These are phyloP conservation scores for Peniophora sp. DNA, from an alignment of 1,284 basidiomycete genomes.

Conservation along the genomic window DNA sequence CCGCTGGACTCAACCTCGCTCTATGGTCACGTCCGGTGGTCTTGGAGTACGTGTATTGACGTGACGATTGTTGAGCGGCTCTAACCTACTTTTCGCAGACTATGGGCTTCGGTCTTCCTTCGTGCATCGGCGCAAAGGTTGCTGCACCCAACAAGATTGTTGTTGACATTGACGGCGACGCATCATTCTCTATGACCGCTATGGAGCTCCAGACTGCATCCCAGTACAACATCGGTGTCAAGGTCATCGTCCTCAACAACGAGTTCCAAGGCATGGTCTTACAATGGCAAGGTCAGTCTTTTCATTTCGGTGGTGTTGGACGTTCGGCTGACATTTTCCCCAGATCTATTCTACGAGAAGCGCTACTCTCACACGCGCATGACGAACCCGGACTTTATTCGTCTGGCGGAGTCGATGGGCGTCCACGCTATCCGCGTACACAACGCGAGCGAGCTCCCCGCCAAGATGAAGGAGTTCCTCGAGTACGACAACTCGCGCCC, in stretches of 20 bases:
- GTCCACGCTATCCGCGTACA: slow-evolving; percentile 84
- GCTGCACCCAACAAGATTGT: slow-evolving; percentile 92
- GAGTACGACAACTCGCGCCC: slow-evolving; percentile 88
- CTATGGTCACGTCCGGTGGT: slow-evolving; percentile 95
- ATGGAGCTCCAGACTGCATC: slow-evolving; percentile 97
- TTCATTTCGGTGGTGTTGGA: background rate
- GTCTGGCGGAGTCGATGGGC: slow-evolving; percentile 84
- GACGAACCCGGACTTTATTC: slow-evolving; percentile 92
- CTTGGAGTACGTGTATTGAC: slow-evolving; percentile 62
- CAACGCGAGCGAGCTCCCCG: slow-evolving; percentile 70
- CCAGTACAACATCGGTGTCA: slow-evolving; percentile 90
- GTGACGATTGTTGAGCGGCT: slow-evolving; percentile 3
- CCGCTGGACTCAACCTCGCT: slow-evolving; percentile 82
- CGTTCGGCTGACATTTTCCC: slow-evolving; percentile 3
- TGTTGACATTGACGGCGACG: slow-evolving; percentile 95
- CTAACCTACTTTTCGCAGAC: slow-evolving; percentile 42
- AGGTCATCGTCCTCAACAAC: slow-evolving; percentile 87
- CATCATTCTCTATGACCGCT: slow-evolving; percentile 97
- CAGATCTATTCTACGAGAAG: slow-evolving; percentile 91
- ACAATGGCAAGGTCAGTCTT: slow-evolving; percentile 85
- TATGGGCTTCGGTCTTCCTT: slow-evolving; percentile 96
- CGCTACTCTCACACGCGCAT: slow-evolving; percentile 93
- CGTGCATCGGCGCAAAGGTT: slow-evolving; percentile 95
- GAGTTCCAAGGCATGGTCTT: slow-evolving; percentile 98
- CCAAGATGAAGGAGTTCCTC: slow-evolving; percentile 97